A percentile compares a stretch with the other conserved stretches of the same genome.
These are phyloP conservation scores for Bisporella sp. DNA, from an alignment of 2,329 filamentous ascomycete species.

Conservation along the genomic window DNA sequence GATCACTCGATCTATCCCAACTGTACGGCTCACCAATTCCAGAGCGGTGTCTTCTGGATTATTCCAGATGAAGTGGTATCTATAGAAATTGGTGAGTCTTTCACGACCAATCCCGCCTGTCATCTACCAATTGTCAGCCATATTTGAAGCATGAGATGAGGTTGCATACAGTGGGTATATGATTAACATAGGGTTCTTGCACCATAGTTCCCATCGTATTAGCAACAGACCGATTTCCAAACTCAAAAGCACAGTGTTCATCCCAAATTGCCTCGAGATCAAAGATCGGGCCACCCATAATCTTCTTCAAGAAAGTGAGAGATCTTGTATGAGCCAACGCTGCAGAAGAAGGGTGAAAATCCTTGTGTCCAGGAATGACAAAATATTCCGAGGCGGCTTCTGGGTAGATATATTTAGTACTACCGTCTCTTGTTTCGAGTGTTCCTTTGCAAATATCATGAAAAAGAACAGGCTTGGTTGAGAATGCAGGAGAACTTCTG, in stretches of 20 bases:
- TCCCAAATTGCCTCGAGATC: conserved; percentile 75
- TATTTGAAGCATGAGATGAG: background rate
- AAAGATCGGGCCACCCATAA: conserved; percentile 58
- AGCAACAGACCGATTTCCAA: conserved; percentile 59
- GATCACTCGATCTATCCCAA: conserved; percentile 65
- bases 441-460: conserved; percentile 3
- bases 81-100: conserved; percentile 60
- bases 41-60: conserved; percentile 62
- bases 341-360: conserved; percentile 34
- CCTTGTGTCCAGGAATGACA: conserved; percentile 4
- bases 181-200: conserved; percentile 71
- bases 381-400: conserved; percentile 7
- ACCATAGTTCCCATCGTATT: conserved; percentile 81
- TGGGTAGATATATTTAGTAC: conserved; percentile 1
- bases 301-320: conserved; percentile 56
- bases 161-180: conserved; percentile 54
- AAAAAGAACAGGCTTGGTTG: background rate
- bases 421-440: background rate
- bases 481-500: background rate
- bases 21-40: conserved; percentile 63
- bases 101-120: conserved; percentile 62
- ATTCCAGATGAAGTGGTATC: conserved; percentile 65
- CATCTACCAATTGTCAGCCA: conserved; percentile 8
- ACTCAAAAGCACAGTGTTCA: conserved; percentile 68
- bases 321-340: conserved; percentile 53